Conservation (phyloP, 495 filamentous ascomycete species). For the Letharia columbiana region DNA sequence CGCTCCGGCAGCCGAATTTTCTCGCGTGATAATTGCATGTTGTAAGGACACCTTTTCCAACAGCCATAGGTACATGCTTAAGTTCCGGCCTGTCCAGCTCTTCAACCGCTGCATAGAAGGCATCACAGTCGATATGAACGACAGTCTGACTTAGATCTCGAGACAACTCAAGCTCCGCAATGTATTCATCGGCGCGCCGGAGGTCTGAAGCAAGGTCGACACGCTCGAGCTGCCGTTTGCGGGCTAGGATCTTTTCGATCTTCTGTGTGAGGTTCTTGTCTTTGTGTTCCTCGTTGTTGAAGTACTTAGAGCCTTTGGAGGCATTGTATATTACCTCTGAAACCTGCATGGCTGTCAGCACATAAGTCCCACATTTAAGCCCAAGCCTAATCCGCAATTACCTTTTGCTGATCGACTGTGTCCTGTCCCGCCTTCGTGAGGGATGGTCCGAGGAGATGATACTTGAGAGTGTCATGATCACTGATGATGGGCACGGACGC, state of each 20-base stretch:
- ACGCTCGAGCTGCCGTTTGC: constrained; percentile 68
- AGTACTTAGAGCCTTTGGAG: constrained; percentile 94
- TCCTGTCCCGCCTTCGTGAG: constrained; percentile 93
- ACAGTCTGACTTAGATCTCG: constrained; percentile 79
- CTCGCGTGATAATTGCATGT: constrained; percentile 93
- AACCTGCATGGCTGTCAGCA: constrained; percentile 43
- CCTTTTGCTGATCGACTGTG: constrained; percentile 83
- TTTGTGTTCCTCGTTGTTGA: constrained; percentile 77
- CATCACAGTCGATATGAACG: constrained; percentile 94
- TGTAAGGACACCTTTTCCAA: constrained; percentile 83
- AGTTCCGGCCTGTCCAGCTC: constrained; percentile 86
- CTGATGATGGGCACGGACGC: background rate
- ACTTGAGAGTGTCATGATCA: constrained; percentile 51
- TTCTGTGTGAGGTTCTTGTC: constrained; percentile 80
- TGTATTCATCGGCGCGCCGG: constrained; percentile 70
- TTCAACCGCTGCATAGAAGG: constrained; percentile 95
- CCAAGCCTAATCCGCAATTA: constrained; percentile 24
- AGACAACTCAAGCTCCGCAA: constrained; percentile 65
- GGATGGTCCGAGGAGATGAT: constrained; percentile 79
- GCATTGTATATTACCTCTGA: constrained; percentile 96
- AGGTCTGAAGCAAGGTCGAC: constrained; percentile 65
- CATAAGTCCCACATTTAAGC: too few relatives aligned
- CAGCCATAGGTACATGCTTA: constrained; percentile 82
- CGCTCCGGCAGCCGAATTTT: constrained; percentile 81
- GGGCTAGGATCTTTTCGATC: constrained; percentile 69